phyloP scores from a whole-genome alignment of 139 green algal species.

The Parachlorella kessleri region DNA sequence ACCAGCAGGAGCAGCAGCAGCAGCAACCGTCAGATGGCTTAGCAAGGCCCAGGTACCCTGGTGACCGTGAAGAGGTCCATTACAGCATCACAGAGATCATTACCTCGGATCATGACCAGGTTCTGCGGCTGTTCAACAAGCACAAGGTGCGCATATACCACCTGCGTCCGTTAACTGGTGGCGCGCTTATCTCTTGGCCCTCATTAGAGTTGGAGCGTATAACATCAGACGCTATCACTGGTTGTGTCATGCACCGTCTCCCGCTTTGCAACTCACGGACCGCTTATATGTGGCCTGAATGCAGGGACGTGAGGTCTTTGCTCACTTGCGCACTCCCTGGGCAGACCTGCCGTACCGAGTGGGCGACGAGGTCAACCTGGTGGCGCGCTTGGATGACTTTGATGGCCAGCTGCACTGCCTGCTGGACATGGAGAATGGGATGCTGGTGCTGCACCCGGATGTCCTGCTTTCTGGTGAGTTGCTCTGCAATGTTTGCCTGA shows the following conservation, averaged over 20 bases:
- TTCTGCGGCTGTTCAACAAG: constrained; percentile 53
- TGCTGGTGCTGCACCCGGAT: constrained; percentile 80
- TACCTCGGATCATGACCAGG: constrained; percentile 6
- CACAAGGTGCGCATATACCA: constrained; percentile 51
- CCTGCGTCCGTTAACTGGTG: no score
- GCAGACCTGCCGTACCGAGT: constrained; percentile 41
- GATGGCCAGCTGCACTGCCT: constrained; percentile 27
- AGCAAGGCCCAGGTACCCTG: not conserved
- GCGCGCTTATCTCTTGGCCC: no score
- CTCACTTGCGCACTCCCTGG: constrained; percentile 64
- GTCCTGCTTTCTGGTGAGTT: constrained; percentile 69
- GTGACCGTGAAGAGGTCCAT: constrained; percentile 34
- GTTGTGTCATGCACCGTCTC: no score
- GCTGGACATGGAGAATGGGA: constrained; percentile 34
- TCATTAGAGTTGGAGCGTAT: no score
- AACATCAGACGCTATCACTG: no score
- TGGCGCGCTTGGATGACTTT: constrained; percentile 32
- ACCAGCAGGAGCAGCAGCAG: not conserved
- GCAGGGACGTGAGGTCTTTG: constrained; percentile 46
- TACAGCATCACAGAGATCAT: constrained; percentile 50
- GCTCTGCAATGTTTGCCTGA: no score
- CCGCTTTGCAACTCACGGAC: no score
- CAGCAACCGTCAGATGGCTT: not conserved
- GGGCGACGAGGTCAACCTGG: constrained; percentile 71
- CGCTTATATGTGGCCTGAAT: not conserved